These are phyloP conservation scores for Acanthochlamys bracteata DNA, from an alignment of 106 monocot species.

Conservation along the genomic window DNA sequence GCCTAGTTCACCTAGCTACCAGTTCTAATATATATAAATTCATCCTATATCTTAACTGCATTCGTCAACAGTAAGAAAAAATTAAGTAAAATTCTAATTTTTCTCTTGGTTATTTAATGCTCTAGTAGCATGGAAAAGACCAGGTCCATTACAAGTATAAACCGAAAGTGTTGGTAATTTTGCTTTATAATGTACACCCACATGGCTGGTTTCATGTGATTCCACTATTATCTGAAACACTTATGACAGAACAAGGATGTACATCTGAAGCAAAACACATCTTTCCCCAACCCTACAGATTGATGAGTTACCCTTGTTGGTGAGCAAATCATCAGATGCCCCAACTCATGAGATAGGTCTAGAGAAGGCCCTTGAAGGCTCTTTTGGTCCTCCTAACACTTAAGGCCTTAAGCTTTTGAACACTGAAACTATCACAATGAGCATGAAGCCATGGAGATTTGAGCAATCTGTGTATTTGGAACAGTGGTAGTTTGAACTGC, in stretches of 20 bases:
- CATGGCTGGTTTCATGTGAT: constrained; percentile 43
- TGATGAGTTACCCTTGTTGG: constrained; percentile 39
- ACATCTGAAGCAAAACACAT: constrained; percentile 62
- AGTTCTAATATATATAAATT: not conserved
- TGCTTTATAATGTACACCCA: not conserved
- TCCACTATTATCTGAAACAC: constrained; percentile 30
- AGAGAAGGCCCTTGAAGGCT: constrained; percentile 43
- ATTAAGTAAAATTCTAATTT: no score
- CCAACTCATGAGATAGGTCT: constrained; percentile 33
- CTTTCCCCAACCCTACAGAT: constrained; percentile 47
- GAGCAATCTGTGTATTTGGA: constrained; percentile 61
- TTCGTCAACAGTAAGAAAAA: not conserved
- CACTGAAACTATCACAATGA: constrained; percentile 40
- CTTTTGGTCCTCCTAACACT: constrained; percentile 44
- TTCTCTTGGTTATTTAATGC: no score
- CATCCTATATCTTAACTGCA: not conserved
- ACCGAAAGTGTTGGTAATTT: no score
- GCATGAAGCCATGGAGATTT: constrained; percentile 78
- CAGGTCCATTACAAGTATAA: not conserved
- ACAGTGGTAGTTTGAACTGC: constrained; percentile 55
- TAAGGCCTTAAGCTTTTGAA: constrained; percentile 38
- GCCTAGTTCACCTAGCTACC: not conserved
- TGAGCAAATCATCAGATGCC: constrained; percentile 54
- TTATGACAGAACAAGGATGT: constrained; percentile 45
- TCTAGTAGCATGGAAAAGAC: not conserved